A percentile compares a stretch with the other conserved stretches of the same genome.
Evolutionary conservation across 208 protist species (phyloP).

Genomic region (Acanthamoeba triangularis): DNA sequence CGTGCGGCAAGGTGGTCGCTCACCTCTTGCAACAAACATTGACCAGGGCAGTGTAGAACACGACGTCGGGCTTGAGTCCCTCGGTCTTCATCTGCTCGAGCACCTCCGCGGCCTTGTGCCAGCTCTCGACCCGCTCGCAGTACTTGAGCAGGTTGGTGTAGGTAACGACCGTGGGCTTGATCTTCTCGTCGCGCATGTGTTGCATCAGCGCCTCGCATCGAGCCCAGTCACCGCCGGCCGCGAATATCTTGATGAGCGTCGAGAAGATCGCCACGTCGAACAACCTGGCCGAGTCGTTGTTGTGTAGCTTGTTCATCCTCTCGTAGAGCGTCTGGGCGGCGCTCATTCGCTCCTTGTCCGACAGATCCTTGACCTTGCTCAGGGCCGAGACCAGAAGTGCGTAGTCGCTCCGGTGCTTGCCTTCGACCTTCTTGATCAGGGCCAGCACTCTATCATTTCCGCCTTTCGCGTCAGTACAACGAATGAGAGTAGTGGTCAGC

Average conservation of each 20-base stretch:
- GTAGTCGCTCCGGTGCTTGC: background rate
- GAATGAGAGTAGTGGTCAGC: background rate
- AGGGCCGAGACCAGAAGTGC: background rate
- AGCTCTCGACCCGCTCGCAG: slow-evolving; percentile 48
- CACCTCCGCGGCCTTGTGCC: background rate
- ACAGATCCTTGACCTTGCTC: background rate
- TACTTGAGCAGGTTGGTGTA: slow-evolving; percentile 64
- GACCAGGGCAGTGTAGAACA: slow-evolving; percentile 7
- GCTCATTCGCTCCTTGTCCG: background rate
- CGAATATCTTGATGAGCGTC: slow-evolving; percentile 30
- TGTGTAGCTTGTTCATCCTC: background rate
- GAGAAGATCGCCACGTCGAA: slow-evolving; percentile 56
- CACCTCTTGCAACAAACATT: slow-evolving; percentile 40
- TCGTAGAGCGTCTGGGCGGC: background rate
- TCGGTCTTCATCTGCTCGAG: background rate
- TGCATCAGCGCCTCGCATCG: background rate
- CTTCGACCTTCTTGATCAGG: slow-evolving; percentile 44
- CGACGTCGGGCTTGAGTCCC: slow-evolving; percentile 10
- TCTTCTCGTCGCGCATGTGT: slow-evolving; percentile 5
- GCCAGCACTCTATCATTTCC: background rate
- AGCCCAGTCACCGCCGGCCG: slow-evolving; percentile 4
- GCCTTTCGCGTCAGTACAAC: background rate
- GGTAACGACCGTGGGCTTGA: slow-evolving; percentile 43
- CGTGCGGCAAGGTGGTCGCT: background rate
- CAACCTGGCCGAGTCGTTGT: background rate